Base-by-base conservation (phyloP, 2,329 filamentous ascomycete species). In the Ceratocystiopsis brevicomis region DNA sequence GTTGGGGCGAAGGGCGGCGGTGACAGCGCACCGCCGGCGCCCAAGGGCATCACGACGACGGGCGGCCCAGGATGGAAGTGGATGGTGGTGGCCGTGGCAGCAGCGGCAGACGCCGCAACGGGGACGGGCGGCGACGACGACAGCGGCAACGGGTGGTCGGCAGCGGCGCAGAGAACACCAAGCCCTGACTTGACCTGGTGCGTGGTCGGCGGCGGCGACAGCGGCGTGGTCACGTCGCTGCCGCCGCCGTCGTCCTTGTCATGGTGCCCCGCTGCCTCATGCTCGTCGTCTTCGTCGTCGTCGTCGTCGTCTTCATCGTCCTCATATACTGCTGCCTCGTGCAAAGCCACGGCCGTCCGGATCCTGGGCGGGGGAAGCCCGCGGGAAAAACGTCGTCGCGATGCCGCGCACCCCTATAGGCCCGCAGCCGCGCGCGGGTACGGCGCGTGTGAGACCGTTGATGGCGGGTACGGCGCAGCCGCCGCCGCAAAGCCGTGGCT, bases 331-430 rank as follows among this genome's bases (percentile, higher is more conserved):
- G 19, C 18, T 34, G 34, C 25, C 25, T 30, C 25, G 8, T 30
- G 10, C 30, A 18, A 13, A 16, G 9, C 19, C 30, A 18, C 32
- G 13, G 37, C 17, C 30, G 40, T 44, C 25, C 34, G 15, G 45
- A 47, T 47, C 42, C 45, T 47, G 45, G 45, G 42, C 17, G 42
- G 45, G 34, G 18, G 45, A 36, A 47, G 42, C 42, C 25, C 25
- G 25, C 25, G 25, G 8, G 25, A 30, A 11, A 30, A 30, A 30
- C 25, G 25, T 10, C 25, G 25, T 10, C 47, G 50, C 45, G 48
- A 50, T 33, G 46, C 48, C 50, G 42, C 48, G 50, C 39, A 34
- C 37, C 41, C 50, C 50, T 51, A 51, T 49, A 42, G 38, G 21
- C 25, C 25, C 25, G 25, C 25, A 30, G 25, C 25, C 25, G 25